Evolutionary conservation across 352 stramenopile genomes (phyloP).

Genomic region (Phytophthora niederhauseri): DNA sequence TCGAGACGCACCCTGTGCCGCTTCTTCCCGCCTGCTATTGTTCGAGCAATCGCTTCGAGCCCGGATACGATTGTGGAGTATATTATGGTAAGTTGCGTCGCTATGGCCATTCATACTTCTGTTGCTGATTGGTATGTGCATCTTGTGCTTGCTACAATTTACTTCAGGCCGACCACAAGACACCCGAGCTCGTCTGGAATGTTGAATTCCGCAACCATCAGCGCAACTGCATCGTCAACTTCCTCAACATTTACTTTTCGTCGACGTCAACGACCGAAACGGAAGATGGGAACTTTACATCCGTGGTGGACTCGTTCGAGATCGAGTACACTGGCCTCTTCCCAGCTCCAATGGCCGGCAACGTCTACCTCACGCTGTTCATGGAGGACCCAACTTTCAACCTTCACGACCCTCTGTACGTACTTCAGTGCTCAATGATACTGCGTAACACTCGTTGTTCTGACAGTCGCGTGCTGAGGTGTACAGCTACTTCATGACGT

Average conservation of each 20-base stretch:
- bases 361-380: constrained; percentile 93
- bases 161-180: constrained; percentile 88
- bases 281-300: constrained; percentile 42
- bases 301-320: constrained; percentile 58
- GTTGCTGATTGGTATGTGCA: background rate
- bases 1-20: constrained; percentile 58
- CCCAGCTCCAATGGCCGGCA: constrained; percentile 73
- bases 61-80: constrained; percentile 63
- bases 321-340: constrained; percentile 84
- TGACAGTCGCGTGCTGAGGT: background rate
- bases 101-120: background rate
- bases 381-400: constrained; percentile 94
- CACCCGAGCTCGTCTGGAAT: constrained; percentile 96
- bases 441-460: background rate
- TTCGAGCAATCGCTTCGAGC: constrained; percentile 58
- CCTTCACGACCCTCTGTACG: constrained; percentile 91
- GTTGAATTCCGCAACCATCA: constrained; percentile 85
- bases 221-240: constrained; percentile 64
- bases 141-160: constrained; percentile 18
- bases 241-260: constrained; percentile 83
- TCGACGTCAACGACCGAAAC: constrained; percentile 53
- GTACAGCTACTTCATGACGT: constrained; percentile 75
- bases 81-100: constrained; percentile 45
- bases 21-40: constrained; percentile 73
- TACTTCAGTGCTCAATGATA: constrained; percentile 10